Conservation (phyloP, 2,329 filamentous ascomycete species). For the Venturia aucupariae region DNA sequence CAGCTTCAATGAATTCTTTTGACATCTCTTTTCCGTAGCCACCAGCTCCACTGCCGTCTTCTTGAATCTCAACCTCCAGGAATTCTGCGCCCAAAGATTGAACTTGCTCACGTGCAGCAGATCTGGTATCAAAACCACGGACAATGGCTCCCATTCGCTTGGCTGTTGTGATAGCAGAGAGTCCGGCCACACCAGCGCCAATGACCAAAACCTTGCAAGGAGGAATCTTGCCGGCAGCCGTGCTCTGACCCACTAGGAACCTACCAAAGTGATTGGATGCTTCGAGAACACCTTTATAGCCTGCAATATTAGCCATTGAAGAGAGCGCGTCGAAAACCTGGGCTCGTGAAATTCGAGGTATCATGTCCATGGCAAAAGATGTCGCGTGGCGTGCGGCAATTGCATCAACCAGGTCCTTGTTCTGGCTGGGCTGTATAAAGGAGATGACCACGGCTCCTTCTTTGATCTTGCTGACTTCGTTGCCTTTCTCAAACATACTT, state of each 20-base stretch:
- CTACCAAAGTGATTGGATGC: conserved; percentile 83
- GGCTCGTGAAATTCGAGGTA: conserved; percentile 79
- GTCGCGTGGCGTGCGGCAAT: conserved; percentile 64
- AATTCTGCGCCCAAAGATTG: conserved; percentile 86
- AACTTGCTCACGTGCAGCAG: conserved; percentile 81
- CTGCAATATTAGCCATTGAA: conserved; percentile 91
- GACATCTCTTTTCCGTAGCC: conserved; percentile 94
- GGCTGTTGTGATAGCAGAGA: conserved; percentile 76
- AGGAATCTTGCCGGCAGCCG: conserved; percentile 81
- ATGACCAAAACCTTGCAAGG: conserved; percentile 87
- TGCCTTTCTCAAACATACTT: conserved; percentile 45
- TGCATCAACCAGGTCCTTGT: conserved; percentile 63
- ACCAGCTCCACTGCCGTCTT: conserved; percentile 75
- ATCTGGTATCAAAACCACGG: conserved; percentile 80
- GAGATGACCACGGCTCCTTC: conserved; percentile 68
- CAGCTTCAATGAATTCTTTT: conserved; percentile 83
- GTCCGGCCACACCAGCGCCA: conserved; percentile 77
- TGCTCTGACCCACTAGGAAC: conserved; percentile 82
- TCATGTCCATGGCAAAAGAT: conserved; percentile 84
- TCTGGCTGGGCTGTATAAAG: conserved; percentile 75
- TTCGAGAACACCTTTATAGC: conserved; percentile 85
- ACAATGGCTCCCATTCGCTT: conserved; percentile 82
- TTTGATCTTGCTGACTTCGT: conserved; percentile 60
- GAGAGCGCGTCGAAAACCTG: conserved; percentile 81
- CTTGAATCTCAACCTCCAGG: conserved; percentile 73